Evolutionary conservation across 331 rosid genomes (phyloP).

Genomic region (Rosa hybrid): DNA sequence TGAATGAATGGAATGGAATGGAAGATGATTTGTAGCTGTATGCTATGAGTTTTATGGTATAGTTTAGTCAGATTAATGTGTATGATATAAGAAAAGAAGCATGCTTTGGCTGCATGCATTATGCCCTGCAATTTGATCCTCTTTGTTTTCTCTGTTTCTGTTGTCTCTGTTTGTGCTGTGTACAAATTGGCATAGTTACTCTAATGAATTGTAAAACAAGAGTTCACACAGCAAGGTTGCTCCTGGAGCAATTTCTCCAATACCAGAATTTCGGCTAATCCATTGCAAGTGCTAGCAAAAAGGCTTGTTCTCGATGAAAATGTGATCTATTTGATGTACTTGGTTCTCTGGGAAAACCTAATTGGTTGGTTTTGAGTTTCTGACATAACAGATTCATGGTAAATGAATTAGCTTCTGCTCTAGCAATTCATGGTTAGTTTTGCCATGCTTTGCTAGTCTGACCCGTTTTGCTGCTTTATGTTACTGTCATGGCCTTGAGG

Average conservation of each 20-base stretch:
- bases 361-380: background rate
- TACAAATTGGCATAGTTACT: background rate
- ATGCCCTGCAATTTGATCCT: background rate
- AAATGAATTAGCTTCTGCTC: background rate
- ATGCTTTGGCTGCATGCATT: slow-evolving; percentile 13
- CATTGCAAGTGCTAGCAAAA: background rate
- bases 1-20: background rate
- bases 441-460: background rate
- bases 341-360: background rate
- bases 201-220: background rate
- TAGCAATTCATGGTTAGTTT: background rate
- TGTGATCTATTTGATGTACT: background rate
- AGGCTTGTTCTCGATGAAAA: background rate
- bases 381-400: background rate
- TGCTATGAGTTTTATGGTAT: background rate
- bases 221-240: background rate
- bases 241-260: background rate
- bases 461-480: background rate
- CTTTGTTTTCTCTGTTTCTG: background rate
- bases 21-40: background rate
- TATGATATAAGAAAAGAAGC: background rate
- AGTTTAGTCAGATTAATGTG: background rate
- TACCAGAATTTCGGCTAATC: background rate
- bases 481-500: slow-evolving; percentile 5
- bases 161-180: background rate